Evolutionary conservation across 768 basidiomycete species (phyloP), one percentile per base, ranked within the genome.

Genomic region (Boletus fagicola): DNA sequence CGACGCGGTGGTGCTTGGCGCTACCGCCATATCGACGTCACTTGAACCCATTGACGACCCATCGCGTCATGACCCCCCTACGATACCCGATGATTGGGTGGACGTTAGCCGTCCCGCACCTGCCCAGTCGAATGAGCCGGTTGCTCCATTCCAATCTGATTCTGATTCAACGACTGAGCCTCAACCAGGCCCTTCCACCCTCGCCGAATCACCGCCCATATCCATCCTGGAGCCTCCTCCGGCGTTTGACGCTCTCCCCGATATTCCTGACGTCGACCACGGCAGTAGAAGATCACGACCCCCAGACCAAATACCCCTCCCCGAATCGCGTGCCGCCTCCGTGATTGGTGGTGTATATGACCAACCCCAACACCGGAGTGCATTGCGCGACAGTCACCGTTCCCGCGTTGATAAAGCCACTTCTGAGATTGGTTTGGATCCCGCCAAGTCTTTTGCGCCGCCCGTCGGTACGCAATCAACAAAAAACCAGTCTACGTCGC

Each of bases 11-110:
- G 18, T 31, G 31, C 4, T 51, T 16, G 52, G 36, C 43, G 43
- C 36, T 16, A 9, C 57, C 15, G 39, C 51, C 15, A 15, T 54
- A 22, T 53, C 60, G 13, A 42, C 30, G 15, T 50, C 51, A 24
- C 22, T 49, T 24, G 59, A 58, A 33, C 49, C 45, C 8, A 22
- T 60, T 1, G 56, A 61, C 10, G 63, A 65, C 12, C 45, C 51
- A 53, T 71, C 62, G n/a, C 59, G 54, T 50, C 59, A 49, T 40
- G 57, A 61, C 24, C 62, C 61, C 24, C 66, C 58, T 33, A 51
- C 31, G 20, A 64, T 66, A 61, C 63, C 66, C 15, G 70, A 72
- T 36, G 72, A 72, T 33, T 73, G 72, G 70, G 66, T 73, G 13
- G 60, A 70, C 42, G 20, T 73, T 26, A 39, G 54, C 8, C 60